Evolutionary conservation across 345 rosid species (phyloP), one percentile per base, ranked within the genome.

Genomic region (Isatis tinctoria): DNA sequence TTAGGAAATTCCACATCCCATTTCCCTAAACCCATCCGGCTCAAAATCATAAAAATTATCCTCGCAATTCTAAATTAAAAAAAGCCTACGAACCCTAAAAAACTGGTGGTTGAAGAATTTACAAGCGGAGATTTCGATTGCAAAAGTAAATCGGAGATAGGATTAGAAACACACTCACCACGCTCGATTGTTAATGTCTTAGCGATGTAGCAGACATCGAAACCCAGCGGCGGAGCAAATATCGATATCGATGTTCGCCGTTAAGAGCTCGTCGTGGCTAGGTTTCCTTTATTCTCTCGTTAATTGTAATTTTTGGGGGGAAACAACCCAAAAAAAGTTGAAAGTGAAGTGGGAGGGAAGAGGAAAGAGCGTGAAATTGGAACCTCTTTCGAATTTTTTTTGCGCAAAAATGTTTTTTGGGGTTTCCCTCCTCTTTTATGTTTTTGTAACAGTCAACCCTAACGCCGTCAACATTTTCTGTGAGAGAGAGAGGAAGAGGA

Each of bases 291-390:
- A 32, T 18, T 17, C 6, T 47, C 53, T 47, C 53, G 18, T 28
- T 49, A 10, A 3, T 39, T 11, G 56, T 35, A 3, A 41, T 8
- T 56, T 58, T 71, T 0, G 62, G 63, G 66, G 18, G 17, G 13
- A n/a, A 12, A 5, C 14, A 30, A 45, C 0, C 1, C 3, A 26
- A 11, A 45, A 33, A 35, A 69, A 10, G 49, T 13, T 27, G 67
- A 0, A 65, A 41, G 45, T 52, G 69, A 66, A 58, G 49, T 44
- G 30, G 68, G 81, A 67, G 81, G 78, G 65, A 78, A 66, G 78
- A 60, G 3, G 73, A 48, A 65, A 36, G 76, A 7, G 40, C 68
- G 20, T 64, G 8, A 70, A 65, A 65, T 52, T 24, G 22, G 2
- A 53, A 53, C 0, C 1, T 40, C 39, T 37, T 17, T n/a, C 32